Conservation (phyloP, 345 rosid species). For the Linum lewisii region DNA sequence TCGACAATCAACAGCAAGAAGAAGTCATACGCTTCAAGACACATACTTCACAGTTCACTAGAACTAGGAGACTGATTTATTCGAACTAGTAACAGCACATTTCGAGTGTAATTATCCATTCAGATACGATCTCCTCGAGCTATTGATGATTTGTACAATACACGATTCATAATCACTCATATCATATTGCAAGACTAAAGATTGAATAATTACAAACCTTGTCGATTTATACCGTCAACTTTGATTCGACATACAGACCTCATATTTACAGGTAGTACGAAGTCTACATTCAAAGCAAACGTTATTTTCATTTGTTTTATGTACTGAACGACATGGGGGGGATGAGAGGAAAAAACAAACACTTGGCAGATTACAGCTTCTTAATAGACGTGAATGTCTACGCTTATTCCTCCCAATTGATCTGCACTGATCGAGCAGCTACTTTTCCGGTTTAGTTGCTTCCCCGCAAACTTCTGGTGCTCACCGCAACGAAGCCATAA, state of each 20-base stretch:
- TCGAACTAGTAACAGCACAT: too few species aligned
- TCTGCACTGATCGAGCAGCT: conserved; percentile 24
- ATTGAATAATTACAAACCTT: background rate
- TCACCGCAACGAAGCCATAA: conserved; percentile 53
- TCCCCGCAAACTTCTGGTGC: conserved; percentile 40
- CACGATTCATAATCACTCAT: too few species aligned
- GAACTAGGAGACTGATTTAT: too few species aligned
- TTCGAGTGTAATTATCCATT: too few species aligned
- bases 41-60: conserved; percentile 2
- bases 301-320: background rate
- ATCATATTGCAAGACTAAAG: background rate
- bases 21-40: conserved; percentile 13
- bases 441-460: conserved; percentile 29
- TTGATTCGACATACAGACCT: background rate
- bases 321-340: background rate
- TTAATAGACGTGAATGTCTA: conserved; percentile 79
- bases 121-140: too few species aligned
- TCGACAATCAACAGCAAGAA: conserved; percentile 13
- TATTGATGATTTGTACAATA: too few species aligned
- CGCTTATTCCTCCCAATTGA: conserved; percentile 54
- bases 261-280: background rate
- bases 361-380: background rate
- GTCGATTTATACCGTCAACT: background rate
- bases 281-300: background rate
- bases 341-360: background rate